These are phyloP conservation scores for Neofusicoccum laricinum DNA, from an alignment of 2,329 filamentous ascomycete species.

Conservation along the genomic window DNA sequence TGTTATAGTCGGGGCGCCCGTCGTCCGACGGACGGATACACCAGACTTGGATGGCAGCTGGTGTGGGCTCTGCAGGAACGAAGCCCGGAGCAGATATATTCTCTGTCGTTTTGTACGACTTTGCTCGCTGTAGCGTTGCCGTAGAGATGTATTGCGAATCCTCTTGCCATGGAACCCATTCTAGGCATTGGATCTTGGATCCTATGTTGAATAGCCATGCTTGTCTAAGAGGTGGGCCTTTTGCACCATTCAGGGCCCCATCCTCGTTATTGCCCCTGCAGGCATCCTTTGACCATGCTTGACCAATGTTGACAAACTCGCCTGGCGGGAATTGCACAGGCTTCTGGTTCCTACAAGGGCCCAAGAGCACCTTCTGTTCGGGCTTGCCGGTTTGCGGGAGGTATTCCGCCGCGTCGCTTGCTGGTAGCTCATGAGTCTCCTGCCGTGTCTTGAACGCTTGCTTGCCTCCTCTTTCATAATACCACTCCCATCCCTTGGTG, in stretches of 20 bases:
- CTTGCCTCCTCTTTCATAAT: conserved; percentile 41
- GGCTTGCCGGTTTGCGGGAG: conserved; percentile 33
- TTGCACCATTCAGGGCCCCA: conserved; percentile 19
- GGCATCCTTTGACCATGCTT: conserved; percentile 39
- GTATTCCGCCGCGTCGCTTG: conserved; percentile 41
- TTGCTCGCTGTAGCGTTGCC: conserved; percentile 29
- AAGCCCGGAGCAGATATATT: conserved; percentile 33
- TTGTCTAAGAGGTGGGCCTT: conserved; percentile 30
- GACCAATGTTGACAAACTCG: conserved; percentile 43
- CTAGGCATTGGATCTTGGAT: conserved; percentile 49
- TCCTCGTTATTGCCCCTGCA: not conserved
- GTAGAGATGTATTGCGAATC: conserved; percentile 55
- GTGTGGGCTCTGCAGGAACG: conserved; percentile 29
- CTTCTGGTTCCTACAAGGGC: conserved; percentile 45
- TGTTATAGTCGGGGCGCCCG: conserved; percentile 42
- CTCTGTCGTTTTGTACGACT: conserved; percentile 31
- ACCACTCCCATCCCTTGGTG: conserved; percentile 54
- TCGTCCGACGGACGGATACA: conserved; percentile 28
- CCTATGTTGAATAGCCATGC: conserved; percentile 59
- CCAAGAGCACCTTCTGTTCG: conserved; percentile 47
- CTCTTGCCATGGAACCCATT: conserved; percentile 42
- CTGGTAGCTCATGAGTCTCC: conserved; percentile 31
- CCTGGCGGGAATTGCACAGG: conserved; percentile 42
- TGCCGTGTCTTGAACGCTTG: conserved; percentile 45
- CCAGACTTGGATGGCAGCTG: conserved; percentile 59